A percentile compares a stretch with the other conserved stretches of the same genome.
Evolutionary conservation across 495 filamentous ascomycete genomes (phyloP).

Genomic region (Sphaerosporella brunnea): DNA sequence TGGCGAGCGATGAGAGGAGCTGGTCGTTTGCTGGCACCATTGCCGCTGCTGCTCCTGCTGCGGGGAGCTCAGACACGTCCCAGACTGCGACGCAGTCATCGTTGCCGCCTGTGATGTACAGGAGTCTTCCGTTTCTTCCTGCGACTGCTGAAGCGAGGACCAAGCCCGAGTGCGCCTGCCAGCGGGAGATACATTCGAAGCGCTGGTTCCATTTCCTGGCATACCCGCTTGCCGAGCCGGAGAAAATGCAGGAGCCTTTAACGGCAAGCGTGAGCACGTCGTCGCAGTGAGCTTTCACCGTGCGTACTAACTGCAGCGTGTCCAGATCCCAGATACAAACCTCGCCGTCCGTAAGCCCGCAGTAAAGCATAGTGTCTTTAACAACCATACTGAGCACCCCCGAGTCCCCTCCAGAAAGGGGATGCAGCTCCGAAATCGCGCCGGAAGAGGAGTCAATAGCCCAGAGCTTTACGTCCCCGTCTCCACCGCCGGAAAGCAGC

Average conservation of each 20-base stretch:
- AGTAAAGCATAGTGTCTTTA: slow-evolving; percentile 78
- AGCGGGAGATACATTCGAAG: slow-evolving; percentile 65
- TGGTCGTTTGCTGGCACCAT: slow-evolving; percentile 29
- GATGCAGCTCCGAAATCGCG: slow-evolving; percentile 41
- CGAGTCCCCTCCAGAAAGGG: slow-evolving; percentile 60
- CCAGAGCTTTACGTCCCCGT: slow-evolving; percentile 88
- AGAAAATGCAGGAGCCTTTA: slow-evolving; percentile 68
- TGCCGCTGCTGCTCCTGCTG: slow-evolving; percentile 36
- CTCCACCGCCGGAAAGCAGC: slow-evolving; percentile 77
- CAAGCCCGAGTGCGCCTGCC: slow-evolving; percentile 71
- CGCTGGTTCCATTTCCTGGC: slow-evolving; percentile 76
- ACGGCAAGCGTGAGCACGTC: slow-evolving; percentile 77
- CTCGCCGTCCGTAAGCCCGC: slow-evolving; percentile 72
- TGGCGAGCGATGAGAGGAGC: slow-evolving; percentile 50
- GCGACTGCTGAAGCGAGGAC: slow-evolving; percentile 74
- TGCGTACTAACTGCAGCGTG: slow-evolving; percentile 73
- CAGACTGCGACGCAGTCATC: slow-evolving; percentile 78
- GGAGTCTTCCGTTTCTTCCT: slow-evolving; percentile 43
- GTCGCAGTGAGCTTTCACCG: slow-evolving; percentile 57
- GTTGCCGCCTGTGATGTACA: slow-evolving; percentile 89
- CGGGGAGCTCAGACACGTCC: slow-evolving; percentile 43
- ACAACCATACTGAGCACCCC: slow-evolving; percentile 62
- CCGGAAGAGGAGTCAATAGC: slow-evolving; percentile 32
- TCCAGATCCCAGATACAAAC: slow-evolving; percentile 95
- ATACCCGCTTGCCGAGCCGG: slow-evolving; percentile 59